Evolutionary conservation across 2,329 filamentous ascomycete genomes (phyloP).

Genomic region (Aureobasidium sp.): DNA sequence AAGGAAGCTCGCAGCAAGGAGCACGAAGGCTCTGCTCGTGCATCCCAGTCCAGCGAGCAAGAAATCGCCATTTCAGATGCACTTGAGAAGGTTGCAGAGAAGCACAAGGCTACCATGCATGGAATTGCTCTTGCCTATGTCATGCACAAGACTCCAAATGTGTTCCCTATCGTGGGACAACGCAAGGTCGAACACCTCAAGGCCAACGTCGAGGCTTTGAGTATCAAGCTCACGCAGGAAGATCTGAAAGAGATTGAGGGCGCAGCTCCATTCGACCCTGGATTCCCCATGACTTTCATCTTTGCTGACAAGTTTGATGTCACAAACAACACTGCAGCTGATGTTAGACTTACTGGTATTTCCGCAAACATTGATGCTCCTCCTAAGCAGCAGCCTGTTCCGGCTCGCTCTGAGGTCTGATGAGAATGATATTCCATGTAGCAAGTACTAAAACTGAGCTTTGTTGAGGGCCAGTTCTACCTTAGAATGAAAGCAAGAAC

Average conservation of each 20-base stretch:
- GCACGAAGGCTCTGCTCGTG: slow-evolving; percentile 29
- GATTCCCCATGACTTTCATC: slow-evolving; percentile 58
- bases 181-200: slow-evolving; percentile 61
- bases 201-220: slow-evolving; percentile 60
- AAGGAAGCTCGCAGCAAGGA: slow-evolving; percentile 34
- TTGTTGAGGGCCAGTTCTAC: too few species aligned
- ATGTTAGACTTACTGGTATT: slow-evolving; percentile 10
- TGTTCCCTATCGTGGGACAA: slow-evolving; percentile 65
- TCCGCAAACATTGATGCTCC: slow-evolving; percentile 10
- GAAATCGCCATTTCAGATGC: slow-evolving; percentile 46
- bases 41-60: slow-evolving; percentile 29
- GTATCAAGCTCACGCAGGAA: slow-evolving; percentile 48
- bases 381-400: slow-evolving; percentile 8
- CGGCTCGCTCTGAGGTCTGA: not conserved
- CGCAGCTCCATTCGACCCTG: slow-evolving; percentile 53
- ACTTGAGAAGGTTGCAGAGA: slow-evolving; percentile 50
- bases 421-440: too few species aligned
- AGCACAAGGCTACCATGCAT: slow-evolving; percentile 29
- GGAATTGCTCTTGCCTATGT: slow-evolving; percentile 56
- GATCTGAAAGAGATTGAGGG: slow-evolving; percentile 60
- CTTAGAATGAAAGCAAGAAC: too few species aligned
- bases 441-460: too few species aligned
- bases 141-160: slow-evolving; percentile 58
- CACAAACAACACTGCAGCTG: slow-evolving; percentile 7
- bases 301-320: slow-evolving; percentile 9